These are phyloP conservation scores for Coniochaeta prunicola DNA, from an alignment of 2,329 filamentous ascomycete species.

Conservation along the genomic window DNA sequence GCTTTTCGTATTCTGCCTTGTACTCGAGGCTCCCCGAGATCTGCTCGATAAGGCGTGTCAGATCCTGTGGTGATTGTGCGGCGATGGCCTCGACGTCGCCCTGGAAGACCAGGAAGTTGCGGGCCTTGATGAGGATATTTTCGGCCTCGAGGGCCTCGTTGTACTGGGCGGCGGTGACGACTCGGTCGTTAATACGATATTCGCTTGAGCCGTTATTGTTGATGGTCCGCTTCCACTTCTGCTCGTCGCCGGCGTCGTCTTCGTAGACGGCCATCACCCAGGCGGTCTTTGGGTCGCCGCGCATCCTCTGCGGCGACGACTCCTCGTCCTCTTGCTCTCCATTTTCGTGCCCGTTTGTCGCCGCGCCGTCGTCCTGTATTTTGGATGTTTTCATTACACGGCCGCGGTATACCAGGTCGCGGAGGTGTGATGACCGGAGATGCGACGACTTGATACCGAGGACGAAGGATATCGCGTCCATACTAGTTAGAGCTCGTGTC, in stretches of 20 bases:
- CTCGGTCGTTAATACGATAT: constrained; percentile 91
- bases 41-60: constrained; percentile 91
- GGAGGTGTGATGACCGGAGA: constrained; percentile 84
- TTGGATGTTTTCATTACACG: constrained; percentile 87
- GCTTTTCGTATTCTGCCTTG: constrained; percentile 84
- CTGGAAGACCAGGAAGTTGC: constrained; percentile 97
- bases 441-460: constrained; percentile 98
- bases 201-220: constrained; percentile 84
- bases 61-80: constrained; percentile 85
- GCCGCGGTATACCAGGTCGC: constrained; percentile 92
- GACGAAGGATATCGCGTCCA: constrained; percentile 99
- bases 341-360: constrained; percentile 53
- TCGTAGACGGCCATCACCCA: constrained; percentile 99
- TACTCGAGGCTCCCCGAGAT: constrained; percentile 94
- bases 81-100: constrained; percentile 97
- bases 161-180: constrained; percentile 85
- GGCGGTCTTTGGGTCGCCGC: constrained; percentile 81
- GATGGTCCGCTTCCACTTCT: constrained; percentile 93
- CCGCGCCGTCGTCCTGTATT: constrained; percentile 84
- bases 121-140: constrained; percentile 95
- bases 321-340: constrained; percentile 55
- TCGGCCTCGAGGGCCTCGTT: constrained; percentile 87
- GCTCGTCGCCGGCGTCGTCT: constrained; percentile 90
- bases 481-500: constrained; percentile 43
- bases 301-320: constrained; percentile 52